These are phyloP conservation scores for Brassica juncea DNA, from an alignment of 345 rosid genomes.

Conservation along the genomic window DNA sequence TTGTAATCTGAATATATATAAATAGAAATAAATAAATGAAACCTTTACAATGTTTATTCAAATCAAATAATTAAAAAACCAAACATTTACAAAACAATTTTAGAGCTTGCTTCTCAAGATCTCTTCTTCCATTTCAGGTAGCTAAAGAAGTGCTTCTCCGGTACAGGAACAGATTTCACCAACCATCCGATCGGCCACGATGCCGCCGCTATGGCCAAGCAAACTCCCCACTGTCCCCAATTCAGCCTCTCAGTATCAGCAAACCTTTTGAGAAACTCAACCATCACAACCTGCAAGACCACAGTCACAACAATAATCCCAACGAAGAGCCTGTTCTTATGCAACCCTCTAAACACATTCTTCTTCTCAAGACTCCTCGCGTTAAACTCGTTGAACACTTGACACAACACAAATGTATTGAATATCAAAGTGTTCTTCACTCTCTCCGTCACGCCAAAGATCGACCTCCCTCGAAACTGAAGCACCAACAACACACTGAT, in stretches of 20 bases:
- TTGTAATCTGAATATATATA: constrained; percentile 8
- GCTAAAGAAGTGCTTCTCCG: constrained; percentile 52
- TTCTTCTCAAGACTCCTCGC: constrained; percentile 74
- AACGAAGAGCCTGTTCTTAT: constrained; percentile 59
- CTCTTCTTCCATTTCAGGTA: constrained; percentile 43
- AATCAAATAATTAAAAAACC: not conserved
- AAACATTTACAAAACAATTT: constrained; percentile 4
- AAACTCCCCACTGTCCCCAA: constrained; percentile 68
- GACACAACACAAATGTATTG: constrained; percentile 70
- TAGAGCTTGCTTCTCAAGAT: constrained; percentile 22
- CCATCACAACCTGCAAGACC: constrained; percentile 70
- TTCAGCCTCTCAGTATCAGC: constrained; percentile 72
- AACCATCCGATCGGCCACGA: constrained; percentile 78
- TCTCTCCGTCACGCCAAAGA: constrained; percentile 50
- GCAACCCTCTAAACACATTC: constrained; percentile 68
- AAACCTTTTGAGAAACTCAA: constrained; percentile 68
- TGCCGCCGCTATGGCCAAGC: constrained; percentile 54
- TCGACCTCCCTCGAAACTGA: constrained; percentile 64
- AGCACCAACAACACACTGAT: constrained; percentile 60
- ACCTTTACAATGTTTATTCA: not conserved
- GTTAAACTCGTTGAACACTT: constrained; percentile 77
- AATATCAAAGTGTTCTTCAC: constrained; percentile 70
- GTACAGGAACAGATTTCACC: constrained; percentile 66
- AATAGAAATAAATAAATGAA: not conserved
- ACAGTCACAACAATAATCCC: constrained; percentile 58